Conservation (phyloP, 306 rosid genomes). For the Amphicarpaea edgeworthii region DNA sequence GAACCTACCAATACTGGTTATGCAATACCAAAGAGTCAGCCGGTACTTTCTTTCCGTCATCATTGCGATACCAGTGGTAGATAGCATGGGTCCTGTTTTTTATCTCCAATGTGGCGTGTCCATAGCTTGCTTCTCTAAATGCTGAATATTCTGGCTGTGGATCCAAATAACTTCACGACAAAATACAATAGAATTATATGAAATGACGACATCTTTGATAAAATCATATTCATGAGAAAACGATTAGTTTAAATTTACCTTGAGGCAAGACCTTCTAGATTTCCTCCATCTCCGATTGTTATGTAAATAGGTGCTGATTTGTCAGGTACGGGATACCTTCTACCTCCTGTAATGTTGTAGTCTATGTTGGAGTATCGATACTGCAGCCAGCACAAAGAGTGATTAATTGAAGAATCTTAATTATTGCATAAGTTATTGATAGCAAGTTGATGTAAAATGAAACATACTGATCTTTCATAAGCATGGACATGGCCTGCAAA, state of each 20-base stretch:
- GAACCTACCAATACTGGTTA: slow-evolving; percentile 89
- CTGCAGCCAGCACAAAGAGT: slow-evolving; percentile 63
- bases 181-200: slow-evolving; percentile 34
- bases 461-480: slow-evolving; percentile 94
- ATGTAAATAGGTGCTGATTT: slow-evolving; percentile 90
- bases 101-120: slow-evolving; percentile 89
- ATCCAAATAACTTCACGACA: slow-evolving; percentile 65
- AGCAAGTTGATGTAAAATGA: too few species aligned
- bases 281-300: slow-evolving; percentile 98
- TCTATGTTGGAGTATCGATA: slow-evolving; percentile 78
- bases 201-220: neutral
- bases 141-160: slow-evolving; percentile 98
- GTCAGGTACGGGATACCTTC: slow-evolving; percentile 70
- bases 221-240: too few species aligned
- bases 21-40: slow-evolving; percentile 70
- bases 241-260: slow-evolving; percentile 62
- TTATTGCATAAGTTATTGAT: too few species aligned
- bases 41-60: slow-evolving; percentile 78
- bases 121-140: slow-evolving; percentile 93
- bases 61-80: slow-evolving; percentile 98
- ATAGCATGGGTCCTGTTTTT: slow-evolving; percentile 86
- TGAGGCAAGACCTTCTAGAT: slow-evolving; percentile 96
- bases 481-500: slow-evolving; percentile 99
- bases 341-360: slow-evolving; percentile 74
- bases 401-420: slow-evolving; percentile 38